A percentile compares a stretch with the other conserved stretches of the same genome.
Evolutionary conservation across 2,329 filamentous ascomycete species (phyloP).

Genomic region (Verruconis gallopava): DNA sequence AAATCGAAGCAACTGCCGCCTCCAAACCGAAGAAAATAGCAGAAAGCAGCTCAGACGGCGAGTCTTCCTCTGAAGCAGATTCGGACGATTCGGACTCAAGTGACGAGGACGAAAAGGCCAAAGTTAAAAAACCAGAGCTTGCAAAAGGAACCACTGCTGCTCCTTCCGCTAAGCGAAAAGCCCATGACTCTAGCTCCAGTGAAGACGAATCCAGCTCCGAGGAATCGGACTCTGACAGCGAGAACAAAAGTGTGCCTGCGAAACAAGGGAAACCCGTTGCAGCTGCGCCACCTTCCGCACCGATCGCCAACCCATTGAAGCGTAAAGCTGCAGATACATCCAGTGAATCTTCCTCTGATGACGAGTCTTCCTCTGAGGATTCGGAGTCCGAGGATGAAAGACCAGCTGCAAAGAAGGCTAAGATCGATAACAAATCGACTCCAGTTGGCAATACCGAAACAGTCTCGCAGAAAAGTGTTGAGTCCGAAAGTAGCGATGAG

Average conservation of each 20-base stretch:
- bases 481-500: too few species aligned
- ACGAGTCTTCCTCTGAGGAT: constrained; percentile 16
- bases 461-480: too few species aligned
- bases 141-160: too few species aligned
- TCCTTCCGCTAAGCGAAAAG: constrained; percentile 4
- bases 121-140: not conserved
- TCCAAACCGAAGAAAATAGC: constrained; percentile 16
- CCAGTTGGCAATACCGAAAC: constrained; percentile 1
- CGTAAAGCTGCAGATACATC: constrained; percentile 8
- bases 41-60: constrained; percentile 17
- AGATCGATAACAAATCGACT: constrained; percentile 10
- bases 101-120: not conserved
- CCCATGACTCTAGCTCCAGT: not conserved
- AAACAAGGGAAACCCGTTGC: not conserved
- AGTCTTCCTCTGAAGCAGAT: constrained; percentile 9
- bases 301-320: not conserved
- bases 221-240: not conserved
- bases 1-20: not conserved
- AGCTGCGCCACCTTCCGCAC: not conserved
- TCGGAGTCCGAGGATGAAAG: constrained; percentile 16
- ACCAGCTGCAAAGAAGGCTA: constrained; percentile 15
- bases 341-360: constrained; percentile 16
- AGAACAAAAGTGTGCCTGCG: too few species aligned
- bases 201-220: constrained; percentile 4
- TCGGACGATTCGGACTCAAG: constrained; percentile 5